Evolutionary conservation across 2,329 filamentous ascomycete genomes (phyloP).

Genomic region (Furcasterigmium sp.): DNA sequence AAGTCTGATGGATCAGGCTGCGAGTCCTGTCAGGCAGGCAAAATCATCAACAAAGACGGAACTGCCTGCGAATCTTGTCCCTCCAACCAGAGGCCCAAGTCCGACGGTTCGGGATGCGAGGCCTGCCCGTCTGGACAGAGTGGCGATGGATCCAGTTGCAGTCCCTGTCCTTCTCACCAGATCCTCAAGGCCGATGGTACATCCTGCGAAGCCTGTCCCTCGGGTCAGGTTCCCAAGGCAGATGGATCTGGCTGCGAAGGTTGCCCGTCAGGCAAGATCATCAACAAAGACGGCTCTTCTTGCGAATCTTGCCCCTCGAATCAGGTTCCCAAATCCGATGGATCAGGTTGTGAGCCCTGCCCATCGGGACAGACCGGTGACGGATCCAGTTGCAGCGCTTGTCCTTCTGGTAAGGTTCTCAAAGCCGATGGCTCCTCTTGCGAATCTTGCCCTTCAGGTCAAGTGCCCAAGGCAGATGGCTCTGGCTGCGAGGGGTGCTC

Average conservation of each 20-base stretch:
- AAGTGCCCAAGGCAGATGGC: not conserved
- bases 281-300: not conserved
- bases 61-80: not conserved
- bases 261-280: not conserved
- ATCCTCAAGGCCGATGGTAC: not conserved
- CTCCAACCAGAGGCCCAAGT: not conserved
- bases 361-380: not conserved
- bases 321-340: not conserved
- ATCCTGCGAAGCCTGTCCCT: not conserved
- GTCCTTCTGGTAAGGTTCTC: not conserved
- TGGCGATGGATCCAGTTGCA: not conserved
- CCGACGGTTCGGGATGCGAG: not conserved
- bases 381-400: not conserved
- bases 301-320: not conserved
- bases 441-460: not conserved
- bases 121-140: not conserved
- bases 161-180: not conserved
- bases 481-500: not conserved
- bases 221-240: not conserved
- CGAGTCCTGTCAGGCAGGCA: not conserved
- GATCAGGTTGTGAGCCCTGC: not conserved
- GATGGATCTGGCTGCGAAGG: not conserved
- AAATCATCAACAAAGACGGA: not conserved
- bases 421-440: not conserved
- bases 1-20: not conserved